Evolutionary conservation across 148 eudicot species (phyloP).

Genomic region (Limonium bicolor): DNA sequence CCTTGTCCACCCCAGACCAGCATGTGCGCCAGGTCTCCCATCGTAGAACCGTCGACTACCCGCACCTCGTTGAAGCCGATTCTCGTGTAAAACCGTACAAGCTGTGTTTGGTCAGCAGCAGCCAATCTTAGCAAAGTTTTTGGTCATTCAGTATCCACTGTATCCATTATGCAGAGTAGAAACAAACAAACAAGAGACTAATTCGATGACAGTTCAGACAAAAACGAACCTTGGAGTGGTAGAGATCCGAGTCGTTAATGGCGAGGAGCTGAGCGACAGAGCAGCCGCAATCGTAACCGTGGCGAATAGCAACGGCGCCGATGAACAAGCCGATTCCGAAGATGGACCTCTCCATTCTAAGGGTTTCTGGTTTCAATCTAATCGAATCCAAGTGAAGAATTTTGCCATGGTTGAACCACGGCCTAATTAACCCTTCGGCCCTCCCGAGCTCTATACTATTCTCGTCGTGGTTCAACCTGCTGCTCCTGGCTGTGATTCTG

Average conservation of each 20-base stretch:
- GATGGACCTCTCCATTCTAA: slow-evolving; percentile 66
- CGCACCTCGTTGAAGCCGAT: slow-evolving; percentile 71
- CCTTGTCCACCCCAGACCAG: slow-evolving; percentile 90
- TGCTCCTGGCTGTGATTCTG: slow-evolving; percentile 57
- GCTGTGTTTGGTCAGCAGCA: slow-evolving; percentile 19
- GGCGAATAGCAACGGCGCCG: slow-evolving; percentile 75
- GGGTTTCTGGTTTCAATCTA: slow-evolving; percentile 41
- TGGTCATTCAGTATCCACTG: background rate
- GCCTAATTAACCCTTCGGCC: slow-evolving; percentile 79
- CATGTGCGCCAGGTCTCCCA: slow-evolving; percentile 59
- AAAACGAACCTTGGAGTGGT: slow-evolving; percentile 62
- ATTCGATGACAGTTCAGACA: too few relatives aligned
- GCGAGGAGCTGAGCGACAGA: slow-evolving; percentile 72
- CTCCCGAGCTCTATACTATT: slow-evolving; percentile 47
- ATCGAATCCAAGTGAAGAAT: slow-evolving; percentile 83
- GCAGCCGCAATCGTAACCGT: slow-evolving; percentile 79
- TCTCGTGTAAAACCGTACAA: slow-evolving; percentile 67
- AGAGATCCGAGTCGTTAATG: slow-evolving; percentile 76
- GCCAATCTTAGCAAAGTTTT: background rate
- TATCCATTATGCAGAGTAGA: too few relatives aligned
- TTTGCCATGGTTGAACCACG: slow-evolving; percentile 50
- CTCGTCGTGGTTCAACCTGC: slow-evolving; percentile 9
- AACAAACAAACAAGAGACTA: too few relatives aligned
- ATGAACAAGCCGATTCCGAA: slow-evolving; percentile 83
- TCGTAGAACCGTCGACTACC: slow-evolving; percentile 61